Conservation (phyloP, 129 eudicot genomes). For the sunflower (Helianthus annuus) region DNA sequence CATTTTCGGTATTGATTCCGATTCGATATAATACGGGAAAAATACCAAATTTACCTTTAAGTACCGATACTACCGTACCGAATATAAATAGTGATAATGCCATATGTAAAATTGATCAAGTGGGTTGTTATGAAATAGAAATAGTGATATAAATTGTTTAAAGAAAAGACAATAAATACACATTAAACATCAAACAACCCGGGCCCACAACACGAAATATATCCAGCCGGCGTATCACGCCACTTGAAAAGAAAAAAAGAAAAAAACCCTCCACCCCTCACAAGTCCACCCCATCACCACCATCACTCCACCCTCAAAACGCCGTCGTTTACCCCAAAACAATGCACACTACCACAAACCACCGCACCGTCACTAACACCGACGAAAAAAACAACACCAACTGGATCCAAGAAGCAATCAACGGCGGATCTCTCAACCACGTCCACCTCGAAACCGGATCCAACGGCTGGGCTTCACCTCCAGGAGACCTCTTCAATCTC, state of each 20-base stretch:
- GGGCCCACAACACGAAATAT: background rate
- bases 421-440: conserved; percentile 72
- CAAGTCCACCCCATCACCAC: background rate
- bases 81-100: no score
- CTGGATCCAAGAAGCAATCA: conserved; percentile 68
- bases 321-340: conserved; percentile 33
- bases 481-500: conserved; percentile 70
- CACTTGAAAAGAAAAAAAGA: background rate
- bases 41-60: no score
- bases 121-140: no score
- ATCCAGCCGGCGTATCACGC: background rate
- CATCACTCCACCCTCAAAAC: background rate
- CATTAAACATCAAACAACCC: conserved; percentile 2
- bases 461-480: conserved; percentile 97
- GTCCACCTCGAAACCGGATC: conserved; percentile 72
- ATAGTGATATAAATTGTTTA: no score
- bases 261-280: background rate
- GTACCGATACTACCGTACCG: no score
- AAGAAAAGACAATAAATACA: background rate
- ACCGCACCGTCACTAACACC: conserved; percentile 11
- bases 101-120: no score
- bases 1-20: no score
- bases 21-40: no score
- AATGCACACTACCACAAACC: conserved; percentile 26
- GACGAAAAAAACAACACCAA: conserved; percentile 24